Percentiles rank a stretch among this genome's conserved stretches.
Evolutionary conservation across 768 basidiomycete genomes (phyloP).

Genomic region (Boletus pseudopeckii): DNA sequence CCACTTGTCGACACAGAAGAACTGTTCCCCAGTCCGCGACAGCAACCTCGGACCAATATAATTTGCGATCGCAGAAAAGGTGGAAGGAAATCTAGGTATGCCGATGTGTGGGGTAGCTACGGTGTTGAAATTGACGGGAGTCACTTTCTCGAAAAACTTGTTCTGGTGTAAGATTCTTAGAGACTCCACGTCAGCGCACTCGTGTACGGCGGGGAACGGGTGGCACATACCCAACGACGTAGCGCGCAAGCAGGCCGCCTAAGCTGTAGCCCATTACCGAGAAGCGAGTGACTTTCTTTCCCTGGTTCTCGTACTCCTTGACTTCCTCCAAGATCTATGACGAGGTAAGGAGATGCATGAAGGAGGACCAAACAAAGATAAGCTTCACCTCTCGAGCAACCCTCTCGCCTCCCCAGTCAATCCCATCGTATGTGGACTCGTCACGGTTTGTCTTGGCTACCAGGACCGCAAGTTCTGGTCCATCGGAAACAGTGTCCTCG

Average conservation of each 20-base stretch:
- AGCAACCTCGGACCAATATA: slow-evolving; percentile 65
- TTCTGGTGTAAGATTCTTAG: slow-evolving; percentile 59
- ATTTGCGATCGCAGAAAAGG: slow-evolving; percentile 51
- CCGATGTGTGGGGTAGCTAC: slow-evolving; percentile 84
- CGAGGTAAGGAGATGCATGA: slow-evolving; percentile 1
- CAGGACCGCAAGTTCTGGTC: slow-evolving; percentile 56
- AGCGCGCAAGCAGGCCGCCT: slow-evolving; percentile 80
- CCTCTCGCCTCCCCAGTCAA: slow-evolving; percentile 82
- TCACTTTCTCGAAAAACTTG: slow-evolving; percentile 66
- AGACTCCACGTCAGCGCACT: slow-evolving; percentile 2
- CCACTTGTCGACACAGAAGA: slow-evolving; percentile 74
- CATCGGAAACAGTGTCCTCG: slow-evolving; percentile 27
- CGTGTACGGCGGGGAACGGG: neutral
- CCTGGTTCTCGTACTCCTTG: slow-evolving; percentile 47
- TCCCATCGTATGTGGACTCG: slow-evolving; percentile 74
- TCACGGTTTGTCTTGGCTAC: slow-evolving; percentile 62
- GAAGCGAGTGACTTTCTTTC: slow-evolving; percentile 60
- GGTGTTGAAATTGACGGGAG: slow-evolving; percentile 79
- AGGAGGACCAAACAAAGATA: neutral
- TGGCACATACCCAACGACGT: slow-evolving; percentile 60
- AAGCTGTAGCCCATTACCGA: slow-evolving; percentile 77
- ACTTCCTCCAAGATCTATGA: slow-evolving; percentile 56
- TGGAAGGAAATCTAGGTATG: slow-evolving; percentile 58
- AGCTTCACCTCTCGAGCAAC: slow-evolving; percentile 68
- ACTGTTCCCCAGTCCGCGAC: slow-evolving; percentile 78